Percentiles rank a stretch among this genome's conserved stretches.
phyloP scores from a whole-genome alignment of 225 moss, liverwort and hornwort genomes.

The Sphagnum tenellum region DNA sequence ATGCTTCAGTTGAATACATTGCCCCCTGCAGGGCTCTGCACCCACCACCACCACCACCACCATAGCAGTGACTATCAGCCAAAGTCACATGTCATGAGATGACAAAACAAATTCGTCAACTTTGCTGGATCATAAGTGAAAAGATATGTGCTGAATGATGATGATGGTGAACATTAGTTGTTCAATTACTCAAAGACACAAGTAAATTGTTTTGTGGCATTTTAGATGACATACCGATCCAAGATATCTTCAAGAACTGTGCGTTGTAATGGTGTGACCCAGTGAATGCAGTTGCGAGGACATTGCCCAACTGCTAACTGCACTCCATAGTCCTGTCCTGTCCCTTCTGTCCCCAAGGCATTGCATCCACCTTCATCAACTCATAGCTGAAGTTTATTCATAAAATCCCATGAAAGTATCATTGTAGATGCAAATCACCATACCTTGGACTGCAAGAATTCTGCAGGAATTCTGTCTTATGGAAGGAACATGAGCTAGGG shows the following conservation, averaged over 20 bases:
- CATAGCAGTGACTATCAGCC: conserved; percentile 2
- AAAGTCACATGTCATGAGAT: neutral
- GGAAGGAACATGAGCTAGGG: too few relatives aligned
- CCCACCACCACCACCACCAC: neutral
- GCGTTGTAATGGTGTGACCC: conserved; percentile 79
- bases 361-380: neutral
- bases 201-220: too few relatives aligned
- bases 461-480: too few relatives aligned
- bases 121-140: neutral
- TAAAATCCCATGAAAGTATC: neutral
- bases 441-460: too few relatives aligned
- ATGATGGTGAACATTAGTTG: neutral
- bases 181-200: too few relatives aligned
- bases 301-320: conserved; percentile 96
- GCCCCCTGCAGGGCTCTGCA: conserved; percentile 71
- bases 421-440: too few relatives aligned
- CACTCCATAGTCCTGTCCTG: conserved; percentile 70
- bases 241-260: conserved; percentile 53
- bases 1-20: conserved; percentile 62
- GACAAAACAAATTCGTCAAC: neutral
- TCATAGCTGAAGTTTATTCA: neutral
- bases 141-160: neutral
- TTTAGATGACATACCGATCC: conserved; percentile 28
- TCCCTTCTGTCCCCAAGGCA: conserved; percentile 17
- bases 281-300: conserved; percentile 91